A percentile compares a stretch with the other conserved stretches of the same genome.
phyloP scores from a whole-genome alignment of 495 filamentous ascomycete species.

The Bombardia bombarda region DNA sequence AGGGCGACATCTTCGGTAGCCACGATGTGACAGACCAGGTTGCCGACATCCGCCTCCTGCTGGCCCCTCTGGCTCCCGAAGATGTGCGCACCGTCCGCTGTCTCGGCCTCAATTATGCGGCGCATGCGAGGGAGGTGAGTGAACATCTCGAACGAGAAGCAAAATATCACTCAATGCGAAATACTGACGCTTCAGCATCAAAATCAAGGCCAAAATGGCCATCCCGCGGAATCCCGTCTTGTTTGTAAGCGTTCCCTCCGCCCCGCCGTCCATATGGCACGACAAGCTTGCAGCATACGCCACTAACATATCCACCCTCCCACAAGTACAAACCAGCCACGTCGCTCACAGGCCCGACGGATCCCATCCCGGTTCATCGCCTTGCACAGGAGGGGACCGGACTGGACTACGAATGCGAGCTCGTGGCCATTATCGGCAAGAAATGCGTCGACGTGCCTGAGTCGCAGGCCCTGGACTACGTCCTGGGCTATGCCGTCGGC shows the following conservation, averaged over 20 bases:
- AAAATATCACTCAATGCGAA: conserved; percentile 2
- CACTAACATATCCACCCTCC: not conserved
- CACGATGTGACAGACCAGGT: conserved; percentile 63
- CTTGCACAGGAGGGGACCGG: conserved; percentile 52
- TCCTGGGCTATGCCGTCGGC: conserved; percentile 73
- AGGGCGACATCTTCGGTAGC: conserved; percentile 65
- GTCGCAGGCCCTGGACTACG: conserved; percentile 59
- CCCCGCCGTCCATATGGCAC: not conserved
- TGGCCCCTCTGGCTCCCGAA: conserved; percentile 59
- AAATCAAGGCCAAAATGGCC: conserved; percentile 62
- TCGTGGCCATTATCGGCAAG: conserved; percentile 72
- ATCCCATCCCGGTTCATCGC: conserved; percentile 56
- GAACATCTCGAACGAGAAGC: not conserved
- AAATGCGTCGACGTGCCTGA: conserved; percentile 60
- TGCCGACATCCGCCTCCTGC: conserved; percentile 55
- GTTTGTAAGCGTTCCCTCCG: conserved; percentile 61
- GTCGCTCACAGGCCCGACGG: conserved; percentile 58
- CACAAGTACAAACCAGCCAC: conserved; percentile 79
- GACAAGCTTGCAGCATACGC: not conserved
- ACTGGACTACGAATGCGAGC: conserved; percentile 80
- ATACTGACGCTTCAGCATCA: too few relatives aligned
- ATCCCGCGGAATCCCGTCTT: conserved; percentile 70
- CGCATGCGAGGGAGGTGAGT: conserved; percentile 67
- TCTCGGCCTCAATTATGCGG: conserved; percentile 73
- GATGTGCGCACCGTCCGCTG: conserved; percentile 72